Base-by-base conservation (phyloP, 352 stramenopile genomes). In the Globisporangium uncinulatum region DNA sequence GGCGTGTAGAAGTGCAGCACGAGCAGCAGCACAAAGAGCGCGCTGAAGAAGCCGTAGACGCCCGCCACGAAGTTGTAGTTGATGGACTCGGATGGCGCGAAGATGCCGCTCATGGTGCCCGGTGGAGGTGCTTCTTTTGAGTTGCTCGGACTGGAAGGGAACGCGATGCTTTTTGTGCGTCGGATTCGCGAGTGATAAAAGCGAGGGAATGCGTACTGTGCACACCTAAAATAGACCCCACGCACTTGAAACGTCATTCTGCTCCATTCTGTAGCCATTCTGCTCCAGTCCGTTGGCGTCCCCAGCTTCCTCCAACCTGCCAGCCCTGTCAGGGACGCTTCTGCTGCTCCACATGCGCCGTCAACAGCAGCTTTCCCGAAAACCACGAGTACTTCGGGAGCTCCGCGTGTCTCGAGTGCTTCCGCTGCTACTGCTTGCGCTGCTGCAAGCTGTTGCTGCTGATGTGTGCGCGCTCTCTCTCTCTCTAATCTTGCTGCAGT, bases 1-100 rank as follows among this genome's bases (percentile, higher is more conserved):
- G 73, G 45, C 31, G 79, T 76, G 73, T 79, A 84, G 51, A 79
- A 73, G 63, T 92, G 79, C 51, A 85, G 54, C 44, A 71, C 70
- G 20, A 73, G 63, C 29, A 96, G 74, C 57, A 87, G 44, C 49
- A 78, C 54, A 50, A 68, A 86, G 44, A 94, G 57, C 31, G 65
- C 58, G 9, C 72, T 81, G 57, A 87, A 92, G 59, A 80, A 72
- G 20, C 67, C 76, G 64, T 96, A 96, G 36, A 89, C 69, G 39
- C 80, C 80, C 20, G 73, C 63, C 21, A 96, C 85, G 58, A 96
- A 96, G 75, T 91, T 87, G 78, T 96, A 96, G 73, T 96, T 96
- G 68, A 95, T 96, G 24, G 71, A 83, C 44, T 74, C 56, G 49
- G 79, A 89, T 54, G 81, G 81, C 61, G 67, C 78, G 36, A 94